Evolutionary conservation across 2,329 filamentous ascomycete species (phyloP), one percentile per base, ranked within the genome.

Genomic region (Pseudogymnoascus sp.): DNA sequence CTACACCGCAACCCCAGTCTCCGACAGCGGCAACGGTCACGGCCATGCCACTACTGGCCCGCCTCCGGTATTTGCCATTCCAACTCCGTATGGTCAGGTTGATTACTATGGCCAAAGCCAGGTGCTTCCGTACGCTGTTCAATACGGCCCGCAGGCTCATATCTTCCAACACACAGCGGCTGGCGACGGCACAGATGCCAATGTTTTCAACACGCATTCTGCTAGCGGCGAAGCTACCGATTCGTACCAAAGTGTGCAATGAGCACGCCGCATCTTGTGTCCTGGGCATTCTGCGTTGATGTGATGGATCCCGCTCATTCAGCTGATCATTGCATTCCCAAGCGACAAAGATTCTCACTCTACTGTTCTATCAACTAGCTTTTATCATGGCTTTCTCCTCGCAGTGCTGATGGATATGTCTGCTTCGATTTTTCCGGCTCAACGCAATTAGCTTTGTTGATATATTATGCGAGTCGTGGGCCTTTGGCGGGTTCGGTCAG

Each of bases 61-160:
- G 28, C 50, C 50, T 33, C 50, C 50, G 18, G 50, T 56, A 56
- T 56, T 56, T 56, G 50, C 50, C 28, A 56, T 56, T 56, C 50
- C 50, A 18, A 33, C 50, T 56, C 50, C 50, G 10, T 33, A 33
- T 56, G 50, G 28, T 4, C 50, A 56, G 28, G 50, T 56, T 33
- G 50, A 33, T 56, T 56, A 56, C 28, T 56, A 56, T 10, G 50
- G 50, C 50, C 50, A 33, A 18, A 56, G 31, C n/a, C 50, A 56
- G 50, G 50, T 56, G 50, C 28, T 56, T 21, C 50, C 50, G 16
- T 56, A 33, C n/a, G 50, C 50, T 56, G 50, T 56, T 18, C 50
- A 56, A 33, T 56, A 56, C 28, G 50, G 50, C 10, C 50, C 50
- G 10, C 50, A 56, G 50, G 50, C 50, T 56, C 50, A 56, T 33